A percentile compares a stretch with the other conserved stretches of the same genome.
These are phyloP conservation scores for Xanthoconium separans DNA, from an alignment of 1,284 basidiomycete species.

Conservation along the genomic window DNA sequence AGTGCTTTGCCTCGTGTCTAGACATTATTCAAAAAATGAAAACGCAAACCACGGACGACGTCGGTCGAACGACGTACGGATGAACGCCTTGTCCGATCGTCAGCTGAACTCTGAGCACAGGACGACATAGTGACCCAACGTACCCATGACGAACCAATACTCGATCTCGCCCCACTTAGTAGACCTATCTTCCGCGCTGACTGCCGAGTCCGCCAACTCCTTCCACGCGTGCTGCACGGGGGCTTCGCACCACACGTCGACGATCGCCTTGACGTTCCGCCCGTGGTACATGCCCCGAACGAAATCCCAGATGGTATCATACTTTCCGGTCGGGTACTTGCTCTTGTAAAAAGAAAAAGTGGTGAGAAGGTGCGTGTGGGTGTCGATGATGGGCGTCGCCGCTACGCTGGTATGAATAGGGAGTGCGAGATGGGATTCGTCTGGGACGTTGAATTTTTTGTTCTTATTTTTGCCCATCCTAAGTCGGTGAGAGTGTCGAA, in stretches of 20 bases:
- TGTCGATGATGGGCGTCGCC: slow-evolving; percentile 61
- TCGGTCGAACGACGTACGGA: slow-evolving; percentile 48
- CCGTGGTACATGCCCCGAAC: slow-evolving; percentile 58
- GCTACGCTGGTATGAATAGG: slow-evolving; percentile 27
- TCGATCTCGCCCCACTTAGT: slow-evolving; percentile 60
- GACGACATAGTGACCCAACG: slow-evolving; percentile 14
- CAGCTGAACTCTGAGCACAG: not conserved
- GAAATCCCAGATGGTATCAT: slow-evolving; percentile 60
- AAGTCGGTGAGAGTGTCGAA: not conserved
- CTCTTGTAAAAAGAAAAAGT: slow-evolving; percentile 62
- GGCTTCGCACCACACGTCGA: slow-evolving; percentile 85
- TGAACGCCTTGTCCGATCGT: slow-evolving; percentile 60
- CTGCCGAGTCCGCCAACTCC: slow-evolving; percentile 70
- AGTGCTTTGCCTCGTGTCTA: slow-evolving; percentile 71
- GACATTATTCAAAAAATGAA: not conserved
- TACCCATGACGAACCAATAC: slow-evolving; percentile 79
- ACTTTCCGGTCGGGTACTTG: slow-evolving; percentile 56
- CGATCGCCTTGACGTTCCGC: slow-evolving; percentile 59
- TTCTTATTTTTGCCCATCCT: slow-evolving; percentile 36
- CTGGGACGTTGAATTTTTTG: slow-evolving; percentile 29
- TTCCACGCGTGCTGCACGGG: slow-evolving; percentile 61
- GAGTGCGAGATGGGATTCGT: slow-evolving; percentile 33
- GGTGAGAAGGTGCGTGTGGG: slow-evolving; percentile 74
- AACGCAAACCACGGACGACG: not conserved
- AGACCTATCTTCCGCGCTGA: slow-evolving; percentile 46